phyloP scores from a whole-genome alignment of 2,329 filamentous ascomycete genomes.

The Colletotrichum sidae region DNA sequence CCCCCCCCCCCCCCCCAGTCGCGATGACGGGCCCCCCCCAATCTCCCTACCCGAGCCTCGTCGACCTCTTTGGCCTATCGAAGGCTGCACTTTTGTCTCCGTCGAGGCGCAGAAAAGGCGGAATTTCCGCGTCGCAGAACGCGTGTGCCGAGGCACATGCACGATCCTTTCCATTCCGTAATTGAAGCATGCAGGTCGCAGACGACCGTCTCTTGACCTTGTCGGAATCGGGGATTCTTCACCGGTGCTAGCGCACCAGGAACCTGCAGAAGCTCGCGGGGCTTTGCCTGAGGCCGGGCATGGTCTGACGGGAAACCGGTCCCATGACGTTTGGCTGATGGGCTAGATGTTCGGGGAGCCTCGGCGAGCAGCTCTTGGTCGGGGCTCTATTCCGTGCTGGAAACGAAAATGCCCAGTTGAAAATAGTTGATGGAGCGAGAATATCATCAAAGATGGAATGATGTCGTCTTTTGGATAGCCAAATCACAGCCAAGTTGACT shows the following conservation, averaged over 20 bases:
- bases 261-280: constrained; percentile 24
- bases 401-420: no score
- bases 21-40: no score
- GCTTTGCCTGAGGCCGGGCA: constrained; percentile 18
- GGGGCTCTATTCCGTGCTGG: no score
- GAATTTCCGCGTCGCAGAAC: no score
- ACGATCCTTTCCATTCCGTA: background rate
- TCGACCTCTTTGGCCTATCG: background rate
- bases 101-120: background rate
- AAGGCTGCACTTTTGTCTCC: background rate
- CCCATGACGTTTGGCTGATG: constrained; percentile 3
- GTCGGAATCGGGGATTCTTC: constrained; percentile 16
- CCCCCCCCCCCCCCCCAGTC: no score
- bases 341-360: no score
- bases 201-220: constrained; percentile 3
- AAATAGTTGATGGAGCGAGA: no score
- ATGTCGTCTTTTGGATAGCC: no score
- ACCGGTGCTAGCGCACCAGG: constrained; percentile 18
- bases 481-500: no score
- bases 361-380: no score
- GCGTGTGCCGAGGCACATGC: background rate
- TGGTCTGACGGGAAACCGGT: constrained; percentile 23
- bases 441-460: no score
- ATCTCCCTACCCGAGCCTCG: constrained; percentile 4
- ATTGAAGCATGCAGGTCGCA: background rate